Evolutionary conservation across 2,329 filamentous ascomycete species (phyloP), one percentile per base, ranked within the genome.

Genomic region (Pyricularia pennisetigena): DNA sequence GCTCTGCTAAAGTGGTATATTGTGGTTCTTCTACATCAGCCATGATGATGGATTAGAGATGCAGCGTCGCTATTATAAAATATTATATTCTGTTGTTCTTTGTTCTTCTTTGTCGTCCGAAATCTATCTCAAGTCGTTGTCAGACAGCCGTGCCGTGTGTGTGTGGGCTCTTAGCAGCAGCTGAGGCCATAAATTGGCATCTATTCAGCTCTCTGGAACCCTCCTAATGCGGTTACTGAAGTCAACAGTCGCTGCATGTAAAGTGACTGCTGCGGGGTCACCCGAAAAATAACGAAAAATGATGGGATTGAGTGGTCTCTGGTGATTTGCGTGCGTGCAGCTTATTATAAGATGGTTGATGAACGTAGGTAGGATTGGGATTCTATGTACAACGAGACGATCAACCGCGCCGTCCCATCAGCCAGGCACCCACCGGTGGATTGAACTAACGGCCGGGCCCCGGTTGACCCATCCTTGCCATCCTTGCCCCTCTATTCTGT

Each of bases 1-100:
- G 82, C 76, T 88, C 86, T 4, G 85, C 82, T 29, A 90, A 81
- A 8, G 83, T 84, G 69, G 80, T 87, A 75, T 87, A 88, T 70
- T 84, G 84, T 57, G 86, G 86, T 74, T 89, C 87, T 72, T 88
- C 85, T 63, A 82, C 79, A 67, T 89, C 87, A 8, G 85, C 81
- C 87, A 89, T 89, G 57, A 57, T 26, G 10, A 57, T 28, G 30
- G 41, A 24, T 12, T 12, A 29, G 20, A 61, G 28, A 28, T 7
- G 54, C 29, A 64, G 8, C 2, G 24, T 28, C 57, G 24, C 23
- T 61, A n/a, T 41, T 41, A 41, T 41, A 41, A 23, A 14, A 6
- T 61, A n/a, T 41, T 41, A 41, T 41, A 41, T 41, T 16, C 1
- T 41, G 1, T 41, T 41, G 12, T 24, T n/a, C 54, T 24, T 59